Evolutionary conservation across 306 rosid species (phyloP), one percentile per base, ranked within the genome.

Genomic region (Cucumis hystrix): DNA sequence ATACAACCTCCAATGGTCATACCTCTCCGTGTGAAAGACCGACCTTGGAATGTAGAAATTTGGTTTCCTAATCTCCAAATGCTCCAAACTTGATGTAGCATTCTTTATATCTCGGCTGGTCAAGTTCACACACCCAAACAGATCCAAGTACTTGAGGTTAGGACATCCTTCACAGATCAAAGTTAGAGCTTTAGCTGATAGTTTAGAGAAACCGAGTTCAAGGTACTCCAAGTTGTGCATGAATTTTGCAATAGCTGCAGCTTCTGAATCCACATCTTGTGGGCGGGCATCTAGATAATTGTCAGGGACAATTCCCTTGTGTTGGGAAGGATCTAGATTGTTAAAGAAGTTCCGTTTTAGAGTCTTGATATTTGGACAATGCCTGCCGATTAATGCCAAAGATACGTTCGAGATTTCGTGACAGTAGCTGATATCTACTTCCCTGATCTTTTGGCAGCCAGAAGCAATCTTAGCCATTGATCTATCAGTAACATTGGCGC

Each of bases 261-360:
- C 93, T 74, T 95, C 98, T n/a, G 88, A 68, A 58, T 90, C 90
- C 71, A 89, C 90, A 54, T 95, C 98, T 90, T 92, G 97, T 5
- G 97, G 98, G 82, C 91, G 87, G 60, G 92, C 89, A 80, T 85
- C 84, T 4, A 90, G 83, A 74, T 90, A 92, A 70, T 80, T 88
- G 11, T 83, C 43, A 16, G 98, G 98, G 83, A 94, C 93, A 49
- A 89, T 69, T 62, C 95, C 91, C 10, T 41, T 5, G n/a, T 94
- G 89, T 54, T 88, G 87, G 25, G 96, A 89, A 71, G 97, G 87
- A 78, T 90, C 96, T 35, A 90, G 81, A 86, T 83, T 88, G 76
- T 95, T 95, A 89, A 92, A 76, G 65, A 82, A 47, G 81, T 92
- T 95, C 52, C 97, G 86, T 80, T 87, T 90, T 79, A 95, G 79